These are phyloP conservation scores for Thraustotheca clavata DNA, from an alignment of 352 stramenopile genomes.

Conservation along the genomic window DNA sequence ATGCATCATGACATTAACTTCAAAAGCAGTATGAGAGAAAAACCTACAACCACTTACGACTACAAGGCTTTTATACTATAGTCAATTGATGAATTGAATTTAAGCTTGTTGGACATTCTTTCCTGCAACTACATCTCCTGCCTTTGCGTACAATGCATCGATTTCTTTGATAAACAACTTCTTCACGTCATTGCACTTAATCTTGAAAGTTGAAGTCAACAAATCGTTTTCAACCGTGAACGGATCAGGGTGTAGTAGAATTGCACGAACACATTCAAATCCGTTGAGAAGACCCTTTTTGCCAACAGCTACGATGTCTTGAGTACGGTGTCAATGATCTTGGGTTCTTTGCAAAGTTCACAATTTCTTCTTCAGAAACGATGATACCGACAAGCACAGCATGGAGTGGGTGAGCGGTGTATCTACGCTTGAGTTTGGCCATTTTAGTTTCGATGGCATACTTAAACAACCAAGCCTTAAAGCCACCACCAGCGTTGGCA, in stretches of 20 bases:
- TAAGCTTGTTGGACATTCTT: conserved; percentile 11
- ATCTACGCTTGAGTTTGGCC: conserved; percentile 36
- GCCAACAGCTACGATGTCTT: neutral
- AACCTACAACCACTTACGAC: too few relatives aligned
- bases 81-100: neutral
- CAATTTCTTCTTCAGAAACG: too few relatives aligned
- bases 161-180: conserved; percentile 80
- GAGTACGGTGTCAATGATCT: neutral
- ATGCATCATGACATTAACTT: too few relatives aligned
- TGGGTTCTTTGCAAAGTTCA: neutral
- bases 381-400: neutral
- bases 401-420: conserved; percentile 44
- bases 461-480: conserved; percentile 76
- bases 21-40: too few relatives aligned
- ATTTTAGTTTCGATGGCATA: conserved; percentile 54
- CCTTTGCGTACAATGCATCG: conserved; percentile 57
- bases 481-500: conserved; percentile 39
- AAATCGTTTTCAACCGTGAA: conserved; percentile 30
- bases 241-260: neutral
- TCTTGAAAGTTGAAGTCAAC: conserved; percentile 95
- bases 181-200: conserved; percentile 89
- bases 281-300: neutral
- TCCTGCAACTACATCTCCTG: conserved; percentile 15
- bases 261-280: neutral
- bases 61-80: too few relatives aligned